phyloP scores from a whole-genome alignment of 345 rosid species.

The Cardamine resedifolia region DNA sequence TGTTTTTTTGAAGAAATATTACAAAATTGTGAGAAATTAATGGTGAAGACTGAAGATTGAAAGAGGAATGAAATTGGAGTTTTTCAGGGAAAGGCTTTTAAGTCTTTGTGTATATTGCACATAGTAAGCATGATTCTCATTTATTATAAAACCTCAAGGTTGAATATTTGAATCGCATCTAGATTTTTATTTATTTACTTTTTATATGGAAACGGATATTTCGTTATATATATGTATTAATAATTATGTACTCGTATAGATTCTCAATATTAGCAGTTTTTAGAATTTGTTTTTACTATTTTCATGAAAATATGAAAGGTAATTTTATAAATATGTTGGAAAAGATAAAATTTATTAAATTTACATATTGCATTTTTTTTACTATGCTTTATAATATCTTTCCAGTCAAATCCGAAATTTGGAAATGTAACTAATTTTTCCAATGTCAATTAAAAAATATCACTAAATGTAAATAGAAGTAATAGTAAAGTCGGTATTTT shows the following conservation, averaged over 20 bases:
- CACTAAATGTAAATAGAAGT: background rate
- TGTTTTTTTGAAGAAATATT: background rate
- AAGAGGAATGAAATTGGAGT: conserved; percentile 2
- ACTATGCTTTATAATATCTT: background rate
- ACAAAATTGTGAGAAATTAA: background rate
- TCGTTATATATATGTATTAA: background rate
- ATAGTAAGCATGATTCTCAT: conserved; percentile 40
- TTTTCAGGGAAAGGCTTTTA: conserved; percentile 27
- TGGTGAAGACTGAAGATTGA: background rate
- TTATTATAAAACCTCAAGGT: conserved; percentile 19
- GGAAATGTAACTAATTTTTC: background rate
- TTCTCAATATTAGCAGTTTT: conserved; percentile 20
- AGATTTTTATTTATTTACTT: conserved; percentile 8
- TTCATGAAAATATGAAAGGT: background rate
- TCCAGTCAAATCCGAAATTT: background rate
- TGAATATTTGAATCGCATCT: conserved; percentile 31
- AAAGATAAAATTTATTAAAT: background rate
- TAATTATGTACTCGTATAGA: background rate
- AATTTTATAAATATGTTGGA: background rate
- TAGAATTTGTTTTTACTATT: background rate
- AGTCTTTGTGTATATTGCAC: conserved; percentile 22
- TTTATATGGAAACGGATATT: conserved; percentile 18
- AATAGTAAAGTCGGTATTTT: background rate
- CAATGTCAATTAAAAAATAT: background rate
- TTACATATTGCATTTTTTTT: background rate